Conservation (phyloP, 306 rosid species). For the Vicia sativa region DNA sequence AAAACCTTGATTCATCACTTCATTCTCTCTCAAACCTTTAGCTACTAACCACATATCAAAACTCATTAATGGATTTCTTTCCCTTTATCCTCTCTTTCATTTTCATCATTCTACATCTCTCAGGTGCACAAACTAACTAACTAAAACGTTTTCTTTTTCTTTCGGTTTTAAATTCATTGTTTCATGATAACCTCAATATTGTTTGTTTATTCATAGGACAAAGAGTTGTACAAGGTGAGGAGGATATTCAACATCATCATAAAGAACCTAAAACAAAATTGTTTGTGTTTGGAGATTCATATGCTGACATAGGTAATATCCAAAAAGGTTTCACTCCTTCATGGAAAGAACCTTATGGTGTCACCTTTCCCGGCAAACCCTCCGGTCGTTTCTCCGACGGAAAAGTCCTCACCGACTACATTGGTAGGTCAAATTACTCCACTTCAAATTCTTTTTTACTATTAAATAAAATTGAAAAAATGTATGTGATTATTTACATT, state of each 20-base stretch:
- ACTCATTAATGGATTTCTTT: not conserved
- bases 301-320: conserved; percentile 52
- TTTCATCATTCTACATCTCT: not conserved
- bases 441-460: not conserved
- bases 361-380: conserved; percentile 56
- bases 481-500: not conserved
- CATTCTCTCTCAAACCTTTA: not conserved
- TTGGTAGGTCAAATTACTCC: conserved; percentile 35
- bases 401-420: conserved; percentile 51
- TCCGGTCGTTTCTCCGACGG: conserved; percentile 58
- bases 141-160: too few relatives aligned
- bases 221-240: conserved; percentile 30
- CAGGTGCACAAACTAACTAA: too few relatives aligned
- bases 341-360: conserved; percentile 54
- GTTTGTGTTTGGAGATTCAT: conserved; percentile 56
- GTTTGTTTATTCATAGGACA: conserved; percentile 32
- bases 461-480: too few relatives aligned
- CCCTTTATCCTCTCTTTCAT: not conserved
- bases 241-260: not conserved
- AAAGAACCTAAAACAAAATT: conserved; percentile 14
- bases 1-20: not conserved
- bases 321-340: conserved; percentile 13
- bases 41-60: not conserved
- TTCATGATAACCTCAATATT: not conserved
- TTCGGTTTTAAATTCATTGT: not conserved